These are phyloP conservation scores for Brettanomyces anomalus DNA, from an alignment of 805 yeast species.

Conservation along the genomic window DNA sequence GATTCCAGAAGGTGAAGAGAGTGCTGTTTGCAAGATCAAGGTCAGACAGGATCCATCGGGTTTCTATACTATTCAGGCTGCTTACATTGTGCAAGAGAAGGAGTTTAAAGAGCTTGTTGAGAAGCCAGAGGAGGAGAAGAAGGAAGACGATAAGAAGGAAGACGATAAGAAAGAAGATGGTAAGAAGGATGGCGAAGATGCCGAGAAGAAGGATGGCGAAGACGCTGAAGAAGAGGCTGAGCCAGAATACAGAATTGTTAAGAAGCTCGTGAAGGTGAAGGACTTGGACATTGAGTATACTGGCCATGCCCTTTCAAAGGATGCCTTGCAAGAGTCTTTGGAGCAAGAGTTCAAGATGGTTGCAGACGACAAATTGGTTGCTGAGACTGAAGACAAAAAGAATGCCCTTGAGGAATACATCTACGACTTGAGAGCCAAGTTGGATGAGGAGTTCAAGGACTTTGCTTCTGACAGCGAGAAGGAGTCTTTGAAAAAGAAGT, in stretches of 20 bases:
- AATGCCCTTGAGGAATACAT: conserved; percentile 98
- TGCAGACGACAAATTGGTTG: conserved; percentile 90
- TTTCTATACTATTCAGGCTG: conserved; percentile 85
- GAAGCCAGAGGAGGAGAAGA: conserved; percentile 35
- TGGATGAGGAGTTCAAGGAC: conserved; percentile 81
- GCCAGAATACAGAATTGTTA: conserved; percentile 83
- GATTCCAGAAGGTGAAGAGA: conserved; percentile 64
- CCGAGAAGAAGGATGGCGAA: conserved; percentile 5
- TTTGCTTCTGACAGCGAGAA: conserved; percentile 92
- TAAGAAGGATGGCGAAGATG: conserved; percentile 30
- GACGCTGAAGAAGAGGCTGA: conserved; percentile 40
- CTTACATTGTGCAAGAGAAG: conserved; percentile 90
- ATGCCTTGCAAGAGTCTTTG: conserved; percentile 47
- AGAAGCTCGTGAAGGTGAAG: conserved; percentile 88
- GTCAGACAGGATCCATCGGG: conserved; percentile 97
- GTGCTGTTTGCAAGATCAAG: conserved; percentile 83
- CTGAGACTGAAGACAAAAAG: conserved; percentile 98
- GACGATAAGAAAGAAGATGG: conserved; percentile 23
- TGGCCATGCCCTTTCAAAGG: conserved; percentile 54
- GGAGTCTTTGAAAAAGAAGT: conserved; percentile 60
- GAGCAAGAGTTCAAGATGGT: conserved; percentile 82
- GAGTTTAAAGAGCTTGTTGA: conserved; percentile 83
- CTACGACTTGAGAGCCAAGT: conserved; percentile 92
- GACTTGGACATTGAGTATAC: conserved; percentile 54
- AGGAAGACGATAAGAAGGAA: conserved; percentile 31